Evolutionary conservation across 495 filamentous ascomycete genomes (phyloP), one percentile per base, ranked within the genome.

Genomic region (Trichocladium uniseriatum): DNA sequence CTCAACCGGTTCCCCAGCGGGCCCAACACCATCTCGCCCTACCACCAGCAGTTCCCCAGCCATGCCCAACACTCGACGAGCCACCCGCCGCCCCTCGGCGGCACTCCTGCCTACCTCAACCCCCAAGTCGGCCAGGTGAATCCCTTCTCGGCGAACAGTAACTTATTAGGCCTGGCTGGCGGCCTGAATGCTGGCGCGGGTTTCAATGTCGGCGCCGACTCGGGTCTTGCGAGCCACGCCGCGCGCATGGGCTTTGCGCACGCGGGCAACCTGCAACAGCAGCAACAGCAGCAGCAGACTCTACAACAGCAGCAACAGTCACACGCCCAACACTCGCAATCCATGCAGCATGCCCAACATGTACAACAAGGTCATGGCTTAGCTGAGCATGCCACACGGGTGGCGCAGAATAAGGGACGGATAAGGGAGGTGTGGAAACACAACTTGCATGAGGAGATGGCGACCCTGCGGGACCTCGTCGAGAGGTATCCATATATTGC

Each of bases 341-440:
- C 47, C 15, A 32, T 49, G 6, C 53, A 59, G 32, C 59, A 57
- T 52, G 58, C 48, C 20, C 64, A 58, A 46, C 76, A 77, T 55
- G 67, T 31, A 47, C 76, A 75, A 49, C 76, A 79, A 50, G 66
- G 59, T 14, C 79, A 76, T 36, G 62, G 61, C 24, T 51, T 70
- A 45, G 62, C 60, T n/a, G 73, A 78, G 13, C 66, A 74, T 37
- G 56, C 56, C 34, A 57, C 56, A 38, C 62, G 68, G 13, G 58
- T 20, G 1, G 36, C 74, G 67, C 35, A 74, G 32, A 74, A 73
- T 21, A 84, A 86, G 62, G 74, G 78, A 22, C 72, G 89, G 64
- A 96, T 97, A 78, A 77, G 89, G 43, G 92, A 98, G 60, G 92
- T 98, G 15, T 98, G 91, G 91, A 84, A 79, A 56, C 77, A 85